A percentile compares a stretch with the other conserved stretches of the same genome.
phyloP scores from a whole-genome alignment of 768 basidiomycete genomes.

The Russula vinacea region DNA sequence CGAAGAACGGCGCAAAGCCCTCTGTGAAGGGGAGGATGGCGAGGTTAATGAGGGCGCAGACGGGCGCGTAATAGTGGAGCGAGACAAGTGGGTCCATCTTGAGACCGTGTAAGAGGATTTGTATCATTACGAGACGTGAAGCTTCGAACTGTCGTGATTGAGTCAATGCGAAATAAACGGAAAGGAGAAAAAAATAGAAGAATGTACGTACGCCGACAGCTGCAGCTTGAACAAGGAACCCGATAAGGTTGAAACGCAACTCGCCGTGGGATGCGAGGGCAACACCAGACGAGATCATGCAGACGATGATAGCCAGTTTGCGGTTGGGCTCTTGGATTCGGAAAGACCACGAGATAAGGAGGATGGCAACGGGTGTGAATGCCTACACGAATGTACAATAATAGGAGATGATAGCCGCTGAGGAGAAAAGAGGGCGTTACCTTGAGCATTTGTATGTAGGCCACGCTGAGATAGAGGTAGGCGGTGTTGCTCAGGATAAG shows the following conservation, averaged over 20 bases:
- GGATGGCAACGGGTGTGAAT: conserved; percentile 84
- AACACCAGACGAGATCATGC: conserved; percentile 89
- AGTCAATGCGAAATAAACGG: neutral
- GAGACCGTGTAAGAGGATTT: conserved; percentile 87
- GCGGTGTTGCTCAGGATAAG: conserved; percentile 90
- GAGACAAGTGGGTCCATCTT: conserved; percentile 98
- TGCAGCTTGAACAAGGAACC: conserved; percentile 83
- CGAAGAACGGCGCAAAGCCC: conserved; percentile 81
- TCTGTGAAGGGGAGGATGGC: conserved; percentile 88
- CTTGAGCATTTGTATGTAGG: conserved; percentile 98
- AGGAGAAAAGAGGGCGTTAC: conserved; percentile 36
- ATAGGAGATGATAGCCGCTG: neutral
- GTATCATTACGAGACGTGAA: conserved; percentile 92
- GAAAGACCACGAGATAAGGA: conserved; percentile 90
- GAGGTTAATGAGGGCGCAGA: conserved; percentile 89
- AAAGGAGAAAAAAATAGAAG: neutral
- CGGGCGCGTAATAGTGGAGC: conserved; percentile 93
- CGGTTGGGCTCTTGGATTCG: conserved; percentile 84
- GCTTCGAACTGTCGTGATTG: conserved; percentile 69
- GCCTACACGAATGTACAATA: conserved; percentile 50
- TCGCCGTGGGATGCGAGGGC: conserved; percentile 90
- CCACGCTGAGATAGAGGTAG: conserved; percentile 85
- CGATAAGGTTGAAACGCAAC: conserved; percentile 75
- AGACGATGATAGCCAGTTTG: conserved; percentile 76
- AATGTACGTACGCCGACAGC: conserved; percentile 71